Evolutionary conservation across 1,284 basidiomycete species (phyloP), one percentile per base, ranked within the genome.

Genomic region (Phlebopus sp.): DNA sequence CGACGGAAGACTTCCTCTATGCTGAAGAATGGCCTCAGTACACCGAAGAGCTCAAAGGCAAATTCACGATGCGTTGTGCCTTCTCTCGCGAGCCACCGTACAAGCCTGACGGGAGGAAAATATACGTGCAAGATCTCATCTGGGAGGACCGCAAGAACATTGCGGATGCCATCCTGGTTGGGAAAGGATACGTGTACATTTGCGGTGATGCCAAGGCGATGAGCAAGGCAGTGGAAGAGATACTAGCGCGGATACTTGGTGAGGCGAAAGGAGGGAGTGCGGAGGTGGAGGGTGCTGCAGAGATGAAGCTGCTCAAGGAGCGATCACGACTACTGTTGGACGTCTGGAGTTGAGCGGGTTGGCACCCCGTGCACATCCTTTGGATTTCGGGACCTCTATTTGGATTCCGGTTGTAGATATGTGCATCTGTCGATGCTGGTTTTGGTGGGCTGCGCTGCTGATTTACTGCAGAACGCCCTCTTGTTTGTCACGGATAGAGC

Each of bases 131-230:
- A 75, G 93, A 98, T 69, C 74, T 96, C 48, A 73, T 97, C n/a
- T 92, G 88, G 87, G 82, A 95, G 49, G 81, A 90, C 60, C 77
- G 83, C 44, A 82, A 84, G 64, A 79, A 83, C 54, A 79, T 99
- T 49, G 90, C 90, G 3, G 85, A 95, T 54, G 86, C 90, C 18
- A 92, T 99, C 58, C 74, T 97, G 52, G 90, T 92, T 56, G 89
- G 91, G 68, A 92, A 97, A 72, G 96, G 91, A 17, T 96, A 96
- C 68, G 79, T 96, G 10, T 95, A 94, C 70, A 88, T 95, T 56
- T 98, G 96, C 62, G 96, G 97, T 65, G 96, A 99, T 64, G 96
- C 94, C 44, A 95, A 93, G 78, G 84, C 80, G 67, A 99, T 99
- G 96, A 86, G 86, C 63, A 94, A 93, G 68, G 81, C 88, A 42